These are phyloP conservation scores for Juncus effusus DNA, from an alignment of 176 grass and related monocot genomes.

Conservation along the genomic window DNA sequence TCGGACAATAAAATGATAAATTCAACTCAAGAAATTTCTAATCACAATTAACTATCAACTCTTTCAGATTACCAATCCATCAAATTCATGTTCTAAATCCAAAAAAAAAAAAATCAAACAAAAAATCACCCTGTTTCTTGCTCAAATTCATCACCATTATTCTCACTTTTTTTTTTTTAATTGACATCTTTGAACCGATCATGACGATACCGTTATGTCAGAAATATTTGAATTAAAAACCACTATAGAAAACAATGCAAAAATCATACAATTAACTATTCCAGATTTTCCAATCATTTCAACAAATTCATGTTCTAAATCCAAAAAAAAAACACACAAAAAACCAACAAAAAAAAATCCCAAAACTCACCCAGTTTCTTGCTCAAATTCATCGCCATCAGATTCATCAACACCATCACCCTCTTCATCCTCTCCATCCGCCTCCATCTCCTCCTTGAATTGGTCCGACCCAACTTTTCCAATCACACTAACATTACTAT, in stretches of 20 bases:
- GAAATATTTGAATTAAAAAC: too few species aligned
- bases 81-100: neutral
- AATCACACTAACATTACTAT: slow-evolving; percentile 70
- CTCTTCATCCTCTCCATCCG: slow-evolving; percentile 75
- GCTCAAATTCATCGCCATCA: slow-evolving; percentile 83
- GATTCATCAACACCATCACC: slow-evolving; percentile 79
- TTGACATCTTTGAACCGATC: too few species aligned
- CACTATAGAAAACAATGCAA: too few species aligned
- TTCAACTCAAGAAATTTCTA: too few species aligned
- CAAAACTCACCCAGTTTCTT: slow-evolving; percentile 63
- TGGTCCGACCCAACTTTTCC: slow-evolving; percentile 50
- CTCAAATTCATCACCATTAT: slow-evolving; percentile 81
- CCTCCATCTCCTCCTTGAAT: slow-evolving; percentile 70
- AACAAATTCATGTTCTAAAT: neutral
- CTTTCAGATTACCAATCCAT: neutral
- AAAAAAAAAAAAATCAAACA: neutral
- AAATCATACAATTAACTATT: too few species aligned
- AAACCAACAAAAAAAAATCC: neutral
- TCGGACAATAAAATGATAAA: neutral
- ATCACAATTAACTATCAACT: too few species aligned
- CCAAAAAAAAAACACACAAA: neutral
- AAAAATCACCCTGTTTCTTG: slow-evolving; percentile 67
- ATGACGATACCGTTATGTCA: too few species aligned
- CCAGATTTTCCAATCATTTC: neutral
- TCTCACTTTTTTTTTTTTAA: slow-evolving; percentile 24